A percentile compares a stretch with the other conserved stretches of the same genome.
Conservation (phyloP, 352 stramenopile genomes). For the Pseudoperonospora humuli region DNA sequence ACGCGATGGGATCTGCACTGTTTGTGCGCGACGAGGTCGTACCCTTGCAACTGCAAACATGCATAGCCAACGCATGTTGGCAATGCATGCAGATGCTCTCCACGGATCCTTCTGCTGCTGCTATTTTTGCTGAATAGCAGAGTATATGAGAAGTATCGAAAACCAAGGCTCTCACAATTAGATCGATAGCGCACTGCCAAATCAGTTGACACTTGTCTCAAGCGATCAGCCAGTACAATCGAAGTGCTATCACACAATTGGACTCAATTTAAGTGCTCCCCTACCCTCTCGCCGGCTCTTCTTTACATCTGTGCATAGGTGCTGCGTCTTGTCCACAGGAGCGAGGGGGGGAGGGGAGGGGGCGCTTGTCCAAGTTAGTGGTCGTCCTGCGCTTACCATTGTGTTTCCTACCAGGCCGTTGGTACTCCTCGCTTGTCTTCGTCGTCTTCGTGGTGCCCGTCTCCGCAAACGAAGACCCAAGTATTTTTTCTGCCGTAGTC, state of each 20-base stretch:
- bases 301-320: slow-evolving; percentile 22
- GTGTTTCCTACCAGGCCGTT: slow-evolving; percentile 30
- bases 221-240: slow-evolving; percentile 17
- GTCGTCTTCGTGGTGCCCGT: slow-evolving; percentile 17
- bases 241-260: slow-evolving; percentile 9
- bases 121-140: neutral
- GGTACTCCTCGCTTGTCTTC: slow-evolving; percentile 24
- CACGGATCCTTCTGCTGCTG: no score
- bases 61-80: no score
- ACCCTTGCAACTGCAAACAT: slow-evolving; percentile 13
- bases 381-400: slow-evolving; percentile 34
- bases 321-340: slow-evolving; percentile 7
- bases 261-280: slow-evolving; percentile 15
- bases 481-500: slow-evolving; percentile 29
- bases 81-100: no score
- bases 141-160: neutral
- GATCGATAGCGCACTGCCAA: slow-evolving; percentile 2
- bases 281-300: slow-evolving; percentile 22
- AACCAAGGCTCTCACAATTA: neutral
- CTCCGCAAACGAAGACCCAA: slow-evolving; percentile 10
- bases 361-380: slow-evolving; percentile 14
- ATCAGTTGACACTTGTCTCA: slow-evolving; percentile 23
- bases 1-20: slow-evolving; percentile 22
- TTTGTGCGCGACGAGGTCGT: slow-evolving; percentile 6
- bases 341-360: slow-evolving; percentile 2